Evolutionary conservation across 2,329 filamentous ascomycete species (phyloP), one percentile per base, ranked within the genome.

Genomic region (Penicillium verrucosum): DNA sequence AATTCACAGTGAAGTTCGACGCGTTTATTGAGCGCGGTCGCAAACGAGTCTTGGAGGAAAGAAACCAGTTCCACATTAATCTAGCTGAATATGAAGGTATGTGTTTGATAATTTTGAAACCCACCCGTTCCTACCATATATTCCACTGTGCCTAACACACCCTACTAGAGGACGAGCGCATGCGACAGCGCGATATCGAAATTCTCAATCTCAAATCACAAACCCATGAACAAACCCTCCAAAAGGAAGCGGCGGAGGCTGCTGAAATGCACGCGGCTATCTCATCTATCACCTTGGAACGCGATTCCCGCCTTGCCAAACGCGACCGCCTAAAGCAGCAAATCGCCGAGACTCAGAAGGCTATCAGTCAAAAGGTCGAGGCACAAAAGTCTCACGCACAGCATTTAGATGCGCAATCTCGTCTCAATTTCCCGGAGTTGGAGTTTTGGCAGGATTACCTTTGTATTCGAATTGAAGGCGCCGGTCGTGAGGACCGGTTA

Each of bases 381-480:
- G 77, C 78, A 4, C 78, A 81, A 61, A 74, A 74, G 50, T 69
- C 70, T 12, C 77, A 81, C 71, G 86, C 89, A 46, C 82, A 85
- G 60, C 86, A 90, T 65, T 80, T 96, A 37, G 90, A 95, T 67
- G 84, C 88, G 2, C 93, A 97, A 77, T 85, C 89, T 52, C 85
- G 91, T 34, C 89, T 93, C 75, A 97, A 99, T 75, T 84, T 90
- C 42, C 94, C 94, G 0, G 94, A 99, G 78, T 82, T 99, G 44
- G 89, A 92, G 65, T 97, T 97, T 72, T 99, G 94, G 94, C 89
- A 96, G 72, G 89, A 88, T 53, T 94, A 93, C 71, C 79, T 99
- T 58, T 92, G 93, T 57, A 75, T 97, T 70, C 82, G 89, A 59
- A 95, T 99, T 69, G 93, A 97, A 70, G 93, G 93, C 1, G 89